Evolutionary conservation across 345 rosid species (phyloP), one percentile per base, ranked within the genome.

Genomic region (Raphanus raphanistrum): DNA sequence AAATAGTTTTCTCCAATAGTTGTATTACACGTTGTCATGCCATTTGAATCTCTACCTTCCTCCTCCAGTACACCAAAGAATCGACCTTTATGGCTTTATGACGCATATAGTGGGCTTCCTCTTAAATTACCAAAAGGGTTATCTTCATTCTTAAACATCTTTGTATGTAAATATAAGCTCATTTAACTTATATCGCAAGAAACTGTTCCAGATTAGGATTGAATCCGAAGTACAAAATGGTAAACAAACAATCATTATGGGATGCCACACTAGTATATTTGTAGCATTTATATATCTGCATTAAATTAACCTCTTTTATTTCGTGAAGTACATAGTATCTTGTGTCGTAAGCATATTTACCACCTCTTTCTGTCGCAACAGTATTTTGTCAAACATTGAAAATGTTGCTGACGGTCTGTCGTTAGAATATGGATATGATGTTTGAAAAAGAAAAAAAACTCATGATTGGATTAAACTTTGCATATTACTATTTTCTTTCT

Each of bases 41-140:
- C 61, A 38, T 77, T 64, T 71, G 58, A 63, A 71, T 63, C 70
- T 50, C 70, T 50, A 70, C 70, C 64, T 61, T 61, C 57, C 70
- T 76, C 69, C 55, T 68, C 38, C 13, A 2, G 63, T 10, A 38
- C 73, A 76, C 75, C 55, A 76, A 43, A 52, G 58, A 16, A 52
- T 52, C 58, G 25, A 15, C 58, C 55, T 48, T 48, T 48, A 48
- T n/a, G 55, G n/a, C 55, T 48, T 48, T 48, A 48, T n/a, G 55
- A 48, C 17, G 55, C 55, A 48, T 48, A n/a, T 48, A 15, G 15
- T 9, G 21, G 58, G 8, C 5, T 15, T 52, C 58, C 58, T 52
- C 58, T 52, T 6, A 52, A 6, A 2, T 2, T 52, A 16, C 26
- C 58, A 52, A 15, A 52, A 52, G 58, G 58, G 58, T 16, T 52